Evolutionary conservation across 306 rosid genomes (phyloP), one percentile per base, ranked within the genome.

Genomic region (Lathyrus sativus): DNA sequence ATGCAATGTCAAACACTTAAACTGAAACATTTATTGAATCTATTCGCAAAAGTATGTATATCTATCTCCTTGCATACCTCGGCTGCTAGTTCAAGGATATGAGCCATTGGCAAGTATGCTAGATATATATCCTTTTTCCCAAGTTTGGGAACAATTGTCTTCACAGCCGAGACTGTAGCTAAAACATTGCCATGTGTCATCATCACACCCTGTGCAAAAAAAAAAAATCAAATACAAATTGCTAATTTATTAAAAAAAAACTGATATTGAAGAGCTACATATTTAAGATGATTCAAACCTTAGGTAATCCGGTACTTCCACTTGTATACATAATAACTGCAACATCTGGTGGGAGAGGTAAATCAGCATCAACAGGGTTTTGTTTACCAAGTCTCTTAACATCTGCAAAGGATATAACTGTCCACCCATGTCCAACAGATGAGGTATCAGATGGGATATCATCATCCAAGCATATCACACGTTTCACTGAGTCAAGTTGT

Each of bases 291-390:
- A 70, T 79, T 75, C 83, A 44, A 58, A 93, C 99, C 99, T 90
- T 90, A 26, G 99, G 96, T 61, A 90, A 78, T 77, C 99, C 99
- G 3, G 97, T 90, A 76, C 99, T 93, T 83, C 99, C 99, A 77
- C 99, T 93, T 54, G 99, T 90, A 78, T 93, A 93, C 99, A 90
- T 93, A 72, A 93, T 90, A 82, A 93, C 99, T 4, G 97, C 99
- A 70, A 88, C 68, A 79, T 93, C 97, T 15, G 91, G 82, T 58
- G 97, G 68, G 67, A 87, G 78, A 54, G 99, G 99, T 59, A 93
- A 81, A 74, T 88, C 90, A 12, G 95, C 81, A 13, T 79, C 89
- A 35, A 85, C 74, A 35, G 84, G 88, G 46, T 72, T 79, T 81
- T 80, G 81, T 80, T 69, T 75, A 41, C 99, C 99, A 63, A 84